Percentiles rank a stretch among this genome's conserved stretches.
These are phyloP conservation scores for Vigna nakashimae DNA, from an alignment of 306 rosid species.

Conservation along the genomic window DNA sequence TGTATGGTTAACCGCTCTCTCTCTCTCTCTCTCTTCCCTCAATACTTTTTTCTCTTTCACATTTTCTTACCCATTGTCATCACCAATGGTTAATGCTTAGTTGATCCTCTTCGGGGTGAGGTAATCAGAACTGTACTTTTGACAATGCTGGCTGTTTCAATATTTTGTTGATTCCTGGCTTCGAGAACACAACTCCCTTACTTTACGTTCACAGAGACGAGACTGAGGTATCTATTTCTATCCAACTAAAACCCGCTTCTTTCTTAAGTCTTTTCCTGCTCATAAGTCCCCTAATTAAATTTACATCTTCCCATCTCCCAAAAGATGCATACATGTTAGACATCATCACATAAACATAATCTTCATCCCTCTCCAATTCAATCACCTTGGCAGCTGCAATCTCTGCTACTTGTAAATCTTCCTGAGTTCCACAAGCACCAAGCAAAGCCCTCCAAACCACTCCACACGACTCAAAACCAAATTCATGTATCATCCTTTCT, in stretches of 20 bases:
- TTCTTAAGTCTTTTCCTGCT: constrained; percentile 58
- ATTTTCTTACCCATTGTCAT: not conserved
- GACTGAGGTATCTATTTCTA: constrained; percentile 45
- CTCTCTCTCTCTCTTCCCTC: not conserved
- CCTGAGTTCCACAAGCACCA: constrained; percentile 60
- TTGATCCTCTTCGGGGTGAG: not conserved
- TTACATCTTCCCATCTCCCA: constrained; percentile 74
- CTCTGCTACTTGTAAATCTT: constrained; percentile 58
- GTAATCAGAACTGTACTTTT: constrained; percentile 14
- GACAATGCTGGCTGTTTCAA: not conserved
- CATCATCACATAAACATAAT: constrained; percentile 63
- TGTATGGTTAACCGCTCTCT: not conserved
- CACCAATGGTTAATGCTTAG: not conserved
- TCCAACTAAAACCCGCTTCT: constrained; percentile 71
- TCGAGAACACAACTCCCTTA: not conserved
- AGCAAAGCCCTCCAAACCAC: constrained; percentile 75
- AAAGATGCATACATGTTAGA: constrained; percentile 67
- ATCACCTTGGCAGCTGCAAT: constrained; percentile 69
- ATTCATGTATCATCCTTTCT: constrained; percentile 55
- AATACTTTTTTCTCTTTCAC: not conserved
- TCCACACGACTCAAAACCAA: constrained; percentile 62
- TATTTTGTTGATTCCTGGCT: not conserved
- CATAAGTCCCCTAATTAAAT: constrained; percentile 61
- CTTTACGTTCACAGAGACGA: constrained; percentile 7
- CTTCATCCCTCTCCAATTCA: constrained; percentile 60